phyloP scores from a whole-genome alignment of 1,139 yeast genomes.

The Meyerozyma athensensis region DNA sequence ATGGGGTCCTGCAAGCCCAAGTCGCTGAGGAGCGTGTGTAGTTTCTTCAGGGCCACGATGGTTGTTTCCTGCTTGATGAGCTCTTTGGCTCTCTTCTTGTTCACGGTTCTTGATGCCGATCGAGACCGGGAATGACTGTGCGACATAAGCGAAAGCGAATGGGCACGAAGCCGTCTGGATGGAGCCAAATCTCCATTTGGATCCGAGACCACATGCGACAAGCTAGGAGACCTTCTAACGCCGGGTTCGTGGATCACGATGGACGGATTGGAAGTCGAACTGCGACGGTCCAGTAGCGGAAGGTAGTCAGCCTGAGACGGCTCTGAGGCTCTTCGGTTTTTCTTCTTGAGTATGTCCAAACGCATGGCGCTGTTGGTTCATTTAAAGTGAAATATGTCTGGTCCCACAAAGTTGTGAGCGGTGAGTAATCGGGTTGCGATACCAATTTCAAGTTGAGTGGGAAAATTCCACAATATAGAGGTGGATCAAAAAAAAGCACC shows the following conservation, averaged over 20 bases:
- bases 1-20: conserved; percentile 41
- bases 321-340: conserved; percentile 1
- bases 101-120: conserved; percentile 15
- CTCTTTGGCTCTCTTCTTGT: conserved; percentile 33
- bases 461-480: too few relatives aligned
- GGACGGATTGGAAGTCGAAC: conserved; percentile 20
- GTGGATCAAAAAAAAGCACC: too few relatives aligned
- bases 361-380: background rate
- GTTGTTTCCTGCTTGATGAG: conserved; percentile 38
- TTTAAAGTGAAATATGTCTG: background rate
- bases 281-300: conserved; percentile 10
- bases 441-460: too few relatives aligned
- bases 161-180: conserved; percentile 14
- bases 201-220: background rate
- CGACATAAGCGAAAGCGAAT: conserved; percentile 16
- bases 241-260: conserved; percentile 10
- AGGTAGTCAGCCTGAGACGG: background rate
- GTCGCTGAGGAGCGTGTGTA: conserved; percentile 28
- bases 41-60: conserved; percentile 34
- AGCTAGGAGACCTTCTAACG: conserved; percentile 5
- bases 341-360: conserved; percentile 1
- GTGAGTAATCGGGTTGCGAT: too few relatives aligned
- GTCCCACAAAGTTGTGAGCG: too few relatives aligned
- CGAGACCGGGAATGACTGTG: conserved; percentile 6
- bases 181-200: background rate